Base-by-base conservation (phyloP, 73 alveolate species). In the Paramecium sonneborni region DNA sequence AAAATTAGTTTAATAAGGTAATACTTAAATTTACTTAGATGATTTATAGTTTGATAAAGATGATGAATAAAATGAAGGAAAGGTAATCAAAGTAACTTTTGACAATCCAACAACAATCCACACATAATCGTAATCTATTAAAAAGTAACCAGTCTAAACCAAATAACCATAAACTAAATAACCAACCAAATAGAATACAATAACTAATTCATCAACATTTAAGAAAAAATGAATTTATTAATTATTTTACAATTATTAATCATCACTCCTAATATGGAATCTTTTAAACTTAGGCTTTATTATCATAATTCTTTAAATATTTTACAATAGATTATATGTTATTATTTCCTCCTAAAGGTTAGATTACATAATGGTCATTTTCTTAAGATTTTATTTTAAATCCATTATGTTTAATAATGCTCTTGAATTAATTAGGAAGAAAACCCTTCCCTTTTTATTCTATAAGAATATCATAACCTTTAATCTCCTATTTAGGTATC, bases 1-100 rank as follows among this genome's bases (percentile, higher is more conserved):
- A 2, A 79, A 79, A 79, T 79, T 79, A 44, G 90, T 79, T 12
- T 79, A 79, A 79, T 24, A 79, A 79, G 90, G 90, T 79, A 79
- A 41, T 39, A 79, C 0, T 15, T 21, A 11, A 23, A 21, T 43
- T 21, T 43, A 41, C 1, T 11, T 79, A 79, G 90, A 79, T 79
- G 90, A 79, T 43, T 10, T 43, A 21, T 39, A 79, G n/a, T 79
- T 79, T 18, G 90, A 79, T 23, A 43, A 21, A 41, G 76, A 39
- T 14, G 90, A 37, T 34, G 84, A 72, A 6, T 34, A 34, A 34
- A 79, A 79, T 79, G 90, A 79, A 79, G 90, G 90, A 4, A 79
- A 79, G 24, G 90, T 79, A 10, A 79, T 79, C 18, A 79, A 79
- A 79, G 90, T 79, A 11, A 43, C 24, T 12, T 30, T 79, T 23